Evolutionary conservation across 148 eudicot species (phyloP), one percentile per base, ranked within the genome.

Genomic region (Spergularia bocconei): DNA sequence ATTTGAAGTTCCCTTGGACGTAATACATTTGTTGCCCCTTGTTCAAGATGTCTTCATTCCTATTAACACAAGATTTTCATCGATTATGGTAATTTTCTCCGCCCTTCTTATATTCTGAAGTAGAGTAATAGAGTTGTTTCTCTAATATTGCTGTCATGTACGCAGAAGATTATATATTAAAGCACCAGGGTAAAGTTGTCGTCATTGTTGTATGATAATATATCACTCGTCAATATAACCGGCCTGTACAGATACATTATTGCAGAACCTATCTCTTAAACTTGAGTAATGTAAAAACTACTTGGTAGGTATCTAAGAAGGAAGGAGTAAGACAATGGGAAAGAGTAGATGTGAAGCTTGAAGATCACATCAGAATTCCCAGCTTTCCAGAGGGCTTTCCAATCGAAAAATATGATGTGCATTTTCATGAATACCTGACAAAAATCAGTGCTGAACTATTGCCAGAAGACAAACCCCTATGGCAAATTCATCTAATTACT

Each of bases 401-500:
- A 4, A 39, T 39, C n/a, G 78, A 82, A 38, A 76, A 72, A 14
- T 91, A 91, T 52, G 92, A 91, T 33, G 71, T 67, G 0, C 77
- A 67, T 58, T 74, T 91, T 7, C 73, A 82, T 11, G 84, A 91
- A 17, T 93, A 93, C 77, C 50, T 93, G 25, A 80, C 92, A 0
- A 88, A 88, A 41, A 52, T 89, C 8, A 79, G 88, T 11, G 33
- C 29, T 54, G 89, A 89, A 0, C 70, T 81, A 48, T 73, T 91
- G 0, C 90, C 98, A 21, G 85, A 85, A 50, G 78, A 84, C 71
- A 74, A 84, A 54, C 98, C 98, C n/a, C 65, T 93, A 38, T 93
- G 98, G 98, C 89, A 88, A 75, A 63, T 91, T 73, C 98, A 93
- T 44, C 11, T 88, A 1, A 7, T 88, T 38, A 87, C 84, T 50